These are phyloP conservation scores for Massospora cicadina DNA, from an alignment of 371 early-diverging fungal genomes.

Conservation along the genomic window DNA sequence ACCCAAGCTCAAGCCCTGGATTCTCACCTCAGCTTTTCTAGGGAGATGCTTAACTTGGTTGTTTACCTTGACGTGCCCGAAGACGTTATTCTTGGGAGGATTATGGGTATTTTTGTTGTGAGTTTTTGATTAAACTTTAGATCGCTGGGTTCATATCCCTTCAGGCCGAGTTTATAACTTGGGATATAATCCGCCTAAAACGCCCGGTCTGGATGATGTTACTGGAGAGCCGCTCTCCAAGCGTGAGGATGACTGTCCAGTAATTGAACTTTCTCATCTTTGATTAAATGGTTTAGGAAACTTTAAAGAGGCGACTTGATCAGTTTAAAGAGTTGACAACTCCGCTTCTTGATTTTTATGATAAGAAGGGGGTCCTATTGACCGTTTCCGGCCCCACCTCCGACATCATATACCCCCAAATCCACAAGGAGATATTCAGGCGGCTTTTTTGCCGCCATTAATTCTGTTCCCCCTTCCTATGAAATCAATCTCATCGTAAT, in stretches of 20 bases:
- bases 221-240: conserved; percentile 81
- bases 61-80: conserved; percentile 83
- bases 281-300: conserved; percentile 25
- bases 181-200: conserved; percentile 82
- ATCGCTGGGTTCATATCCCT: conserved; percentile 86
- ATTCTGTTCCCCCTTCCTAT: no score
- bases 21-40: conserved; percentile 25
- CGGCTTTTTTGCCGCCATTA: not conserved
- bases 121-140: conserved; percentile 22
- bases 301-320: conserved; percentile 57
- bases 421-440: conserved; percentile 18
- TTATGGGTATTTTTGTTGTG: conserved; percentile 35
- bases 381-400: conserved; percentile 58
- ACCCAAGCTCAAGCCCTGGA: conserved; percentile 73
- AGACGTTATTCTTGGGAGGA: conserved; percentile 73
- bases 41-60: conserved; percentile 61
- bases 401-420: conserved; percentile 77
- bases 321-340: conserved; percentile 51
- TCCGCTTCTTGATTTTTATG: conserved; percentile 70
- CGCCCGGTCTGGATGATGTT: conserved; percentile 68
- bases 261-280: conserved; percentile 14
- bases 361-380: conserved; percentile 32
- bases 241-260: conserved; percentile 80
- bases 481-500: no score
- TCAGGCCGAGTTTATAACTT: conserved; percentile 87